phyloP scores from a whole-genome alignment of 2,329 filamentous ascomycete genomes.

The Cercospora nicotianae region DNA sequence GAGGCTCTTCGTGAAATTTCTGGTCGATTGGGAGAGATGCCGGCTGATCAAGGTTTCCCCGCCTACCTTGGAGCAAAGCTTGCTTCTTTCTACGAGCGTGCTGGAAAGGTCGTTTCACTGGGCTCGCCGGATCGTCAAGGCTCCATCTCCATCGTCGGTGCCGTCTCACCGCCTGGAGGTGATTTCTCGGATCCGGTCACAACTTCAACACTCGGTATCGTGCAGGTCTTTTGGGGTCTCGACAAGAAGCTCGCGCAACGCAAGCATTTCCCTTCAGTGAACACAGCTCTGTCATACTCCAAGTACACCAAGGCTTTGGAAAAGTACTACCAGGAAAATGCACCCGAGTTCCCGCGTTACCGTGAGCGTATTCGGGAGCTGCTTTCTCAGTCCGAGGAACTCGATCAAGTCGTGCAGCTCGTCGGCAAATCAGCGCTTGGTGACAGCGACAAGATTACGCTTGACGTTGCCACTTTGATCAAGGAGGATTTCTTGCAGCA shows the following conservation, averaged over 20 bases:
- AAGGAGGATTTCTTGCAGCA: slow-evolving; percentile 99
- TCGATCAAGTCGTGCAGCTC: slow-evolving; percentile 97
- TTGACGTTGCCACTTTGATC: slow-evolving; percentile 85
- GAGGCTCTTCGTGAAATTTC: slow-evolving; percentile 98
- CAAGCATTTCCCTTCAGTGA: slow-evolving; percentile 99
- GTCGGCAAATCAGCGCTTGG: slow-evolving; percentile 96
- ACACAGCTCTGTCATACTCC: slow-evolving; percentile 90
- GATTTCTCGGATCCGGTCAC: slow-evolving; percentile 99
- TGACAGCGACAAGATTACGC: slow-evolving; percentile 95
- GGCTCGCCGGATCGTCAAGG: slow-evolving; percentile 86
- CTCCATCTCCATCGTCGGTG: slow-evolving; percentile 95
- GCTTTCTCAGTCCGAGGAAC: slow-evolving; percentile 89
- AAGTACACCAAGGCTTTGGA: slow-evolving; percentile 91
- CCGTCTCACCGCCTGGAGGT: slow-evolving; percentile 94
- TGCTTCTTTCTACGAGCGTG: slow-evolving; percentile 98
- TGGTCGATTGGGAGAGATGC: slow-evolving; percentile 98
- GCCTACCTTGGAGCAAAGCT: slow-evolving; percentile 96
- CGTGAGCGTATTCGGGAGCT: slow-evolving; percentile 93
- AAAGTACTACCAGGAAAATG: slow-evolving; percentile 90
- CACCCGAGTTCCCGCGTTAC: slow-evolving; percentile 89
- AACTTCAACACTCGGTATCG: slow-evolving; percentile 87
- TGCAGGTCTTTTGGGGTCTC: slow-evolving; percentile 99
- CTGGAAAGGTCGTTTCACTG: slow-evolving; percentile 79
- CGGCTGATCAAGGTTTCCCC: slow-evolving; percentile 98
- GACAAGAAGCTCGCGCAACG: slow-evolving; percentile 99